Conservation (phyloP, 1,284 basidiomycete species). For the Fomitopsis schrenkii region DNA sequence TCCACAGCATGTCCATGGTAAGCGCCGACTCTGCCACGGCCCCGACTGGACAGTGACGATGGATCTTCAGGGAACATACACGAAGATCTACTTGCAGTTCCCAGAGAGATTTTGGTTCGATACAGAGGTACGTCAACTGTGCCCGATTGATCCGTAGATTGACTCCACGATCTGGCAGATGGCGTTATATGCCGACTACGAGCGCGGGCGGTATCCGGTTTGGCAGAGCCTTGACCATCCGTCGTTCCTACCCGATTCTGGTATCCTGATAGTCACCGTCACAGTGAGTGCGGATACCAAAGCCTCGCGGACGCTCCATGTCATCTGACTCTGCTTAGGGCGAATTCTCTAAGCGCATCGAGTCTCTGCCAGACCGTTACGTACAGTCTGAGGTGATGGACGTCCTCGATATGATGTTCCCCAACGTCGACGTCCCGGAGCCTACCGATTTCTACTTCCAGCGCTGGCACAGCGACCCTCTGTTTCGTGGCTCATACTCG, state of each 20-base stretch:
- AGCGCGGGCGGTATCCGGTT: slow-evolving; percentile 62
- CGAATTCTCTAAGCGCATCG: slow-evolving; percentile 54
- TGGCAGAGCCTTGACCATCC: slow-evolving; percentile 68
- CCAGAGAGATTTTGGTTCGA: slow-evolving; percentile 66
- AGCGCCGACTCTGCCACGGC: slow-evolving; percentile 1
- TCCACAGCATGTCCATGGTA: slow-evolving; percentile 64
- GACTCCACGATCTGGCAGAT: slow-evolving; percentile 33
- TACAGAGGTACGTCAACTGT: slow-evolving; percentile 41
- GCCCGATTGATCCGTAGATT: not conserved
- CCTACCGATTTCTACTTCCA: slow-evolving; percentile 54
- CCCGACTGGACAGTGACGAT: not conserved
- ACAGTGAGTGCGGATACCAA: slow-evolving; percentile 38
- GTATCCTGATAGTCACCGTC: slow-evolving; percentile 62
- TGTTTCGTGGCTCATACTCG: slow-evolving; percentile 64
- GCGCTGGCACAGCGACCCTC: slow-evolving; percentile 51
- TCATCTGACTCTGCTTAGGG: slow-evolving; percentile 32
- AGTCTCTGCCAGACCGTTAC: slow-evolving; percentile 42
- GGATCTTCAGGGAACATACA: slow-evolving; percentile 47
- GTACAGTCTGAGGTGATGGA: slow-evolving; percentile 50
- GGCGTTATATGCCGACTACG: slow-evolving; percentile 58
- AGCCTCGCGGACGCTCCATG: not conserved
- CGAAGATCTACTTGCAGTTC: slow-evolving; percentile 70
- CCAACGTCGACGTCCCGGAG: slow-evolving; percentile 44
- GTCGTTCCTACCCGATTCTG: slow-evolving; percentile 56
- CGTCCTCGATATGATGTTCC: slow-evolving; percentile 57